phyloP scores from a whole-genome alignment of 2,329 filamentous ascomycete species.

The Exophiala sp. region DNA sequence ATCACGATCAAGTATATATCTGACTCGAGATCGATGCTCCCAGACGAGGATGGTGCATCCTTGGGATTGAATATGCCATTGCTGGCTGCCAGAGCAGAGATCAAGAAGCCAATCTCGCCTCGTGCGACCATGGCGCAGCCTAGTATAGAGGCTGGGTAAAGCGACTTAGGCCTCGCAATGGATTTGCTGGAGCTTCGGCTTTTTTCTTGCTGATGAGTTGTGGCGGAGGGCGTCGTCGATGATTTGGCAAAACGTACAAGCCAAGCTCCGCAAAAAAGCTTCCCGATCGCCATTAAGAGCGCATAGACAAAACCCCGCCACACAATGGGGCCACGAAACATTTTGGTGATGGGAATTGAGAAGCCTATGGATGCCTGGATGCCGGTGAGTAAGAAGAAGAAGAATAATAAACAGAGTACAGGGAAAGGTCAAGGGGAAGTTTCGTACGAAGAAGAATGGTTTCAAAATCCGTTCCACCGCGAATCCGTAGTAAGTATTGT shows the following conservation, averaged over 20 bases:
- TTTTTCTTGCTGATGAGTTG: background rate
- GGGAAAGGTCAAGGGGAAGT: too few relatives aligned
- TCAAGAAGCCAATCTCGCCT: conserved; percentile 75
- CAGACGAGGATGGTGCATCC: background rate
- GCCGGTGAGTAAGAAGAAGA: too few relatives aligned
- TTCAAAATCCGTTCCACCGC: conserved; percentile 52
- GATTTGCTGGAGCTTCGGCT: conserved; percentile 28
- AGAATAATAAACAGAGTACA: background rate
- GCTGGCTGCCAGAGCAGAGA: conserved; percentile 61
- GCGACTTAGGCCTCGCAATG: conserved; percentile 40
- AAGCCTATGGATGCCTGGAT: conserved; percentile 59
- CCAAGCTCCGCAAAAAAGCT: conserved; percentile 57
- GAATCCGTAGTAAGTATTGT: conserved; percentile 43
- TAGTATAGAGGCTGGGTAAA: conserved; percentile 62
- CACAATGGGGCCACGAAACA: conserved; percentile 59
- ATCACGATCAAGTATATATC: conserved; percentile 50
- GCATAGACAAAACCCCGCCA: conserved; percentile 71
- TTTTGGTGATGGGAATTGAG: conserved; percentile 64
- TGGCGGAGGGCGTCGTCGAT: background rate
- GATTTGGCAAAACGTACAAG: conserved; percentile 39
- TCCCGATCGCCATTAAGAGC: conserved; percentile 61
- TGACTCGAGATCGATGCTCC: conserved; percentile 25
- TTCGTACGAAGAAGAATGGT: conserved; percentile 62
- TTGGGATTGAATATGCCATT: conserved; percentile 41
- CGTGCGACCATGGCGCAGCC: conserved; percentile 66